Evolutionary conservation across 257 asterid genomes (phyloP), one percentile per base, ranked within the genome.

Genomic region (Gentiana straminea): DNA sequence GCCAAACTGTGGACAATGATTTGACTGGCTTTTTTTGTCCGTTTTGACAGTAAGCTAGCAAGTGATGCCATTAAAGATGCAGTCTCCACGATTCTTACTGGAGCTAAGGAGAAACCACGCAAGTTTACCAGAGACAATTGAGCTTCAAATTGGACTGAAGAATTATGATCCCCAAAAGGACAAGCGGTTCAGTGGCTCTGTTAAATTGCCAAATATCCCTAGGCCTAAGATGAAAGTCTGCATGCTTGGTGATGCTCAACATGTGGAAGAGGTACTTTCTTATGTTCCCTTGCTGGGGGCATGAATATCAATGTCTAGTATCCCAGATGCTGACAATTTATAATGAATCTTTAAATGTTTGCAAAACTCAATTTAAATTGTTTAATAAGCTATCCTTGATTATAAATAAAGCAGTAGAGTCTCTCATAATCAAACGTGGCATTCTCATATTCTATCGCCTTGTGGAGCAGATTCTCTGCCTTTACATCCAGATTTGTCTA

Each of bases 401-500:
- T 2, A 13, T 64, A 37, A 8, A 13, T 64, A 37, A 8, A 51
- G 43, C 48, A 36, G 70, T 58, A 34, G 54, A 65, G 64, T 3
- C 64, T 65, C 38, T 47, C 63, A 1, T 2, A 57, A 55, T 70
- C 75, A 48, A 62, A 66, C 74, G 32, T 55, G 66, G 78, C 69
- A 67, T 65, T 75, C 64, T 68, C 79, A 82, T 75, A 79, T 77
- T 79, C 84, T 75, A 69, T 77, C 64, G 79, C 83, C 83, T 70
- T 79, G 81, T 35, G 72, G 55, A 82, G 90, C 71, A 63, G 74
- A 55, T 48, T 76, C 46, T 49, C 76, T 66, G 84, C 90, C 10
- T 57, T 79, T 58, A 76, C 39, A 73, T 65, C 68, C 24, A 24
- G 24, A 24, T 24, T 24, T 24, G 24, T 24, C 24, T 24, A 24